Percentiles rank a stretch among this genome's conserved stretches.
Conservation (phyloP, 305 asterid species). For the Fraxinus floribunda region DNA sequence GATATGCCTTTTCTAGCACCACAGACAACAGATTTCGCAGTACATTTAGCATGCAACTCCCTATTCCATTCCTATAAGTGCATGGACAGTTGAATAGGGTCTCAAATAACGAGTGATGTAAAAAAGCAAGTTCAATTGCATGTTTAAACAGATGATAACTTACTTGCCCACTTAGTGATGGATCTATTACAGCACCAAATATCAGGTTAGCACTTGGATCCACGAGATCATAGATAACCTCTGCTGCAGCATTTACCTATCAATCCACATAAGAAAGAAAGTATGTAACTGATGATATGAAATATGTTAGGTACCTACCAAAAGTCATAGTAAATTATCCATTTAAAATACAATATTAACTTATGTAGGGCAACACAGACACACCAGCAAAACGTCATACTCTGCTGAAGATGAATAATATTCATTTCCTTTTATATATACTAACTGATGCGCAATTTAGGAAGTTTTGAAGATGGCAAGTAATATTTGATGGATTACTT, state of each 20-base stretch:
- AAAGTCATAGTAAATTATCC: background rate
- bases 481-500: background rate
- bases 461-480: background rate
- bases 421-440: background rate
- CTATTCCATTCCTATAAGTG: background rate
- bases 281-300: background rate
- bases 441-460: background rate
- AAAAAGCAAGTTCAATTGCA: background rate
- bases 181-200: constrained; percentile 84
- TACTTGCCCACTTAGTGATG: constrained; percentile 71
- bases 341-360: background rate
- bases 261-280: constrained; percentile 9
- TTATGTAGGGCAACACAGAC: background rate
- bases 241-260: constrained; percentile 97
- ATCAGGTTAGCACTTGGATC: constrained; percentile 97
- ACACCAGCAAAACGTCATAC: background rate
- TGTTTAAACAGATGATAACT: constrained; percentile 28
- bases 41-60: background rate
- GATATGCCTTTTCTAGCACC: background rate
- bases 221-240: constrained; percentile 96
- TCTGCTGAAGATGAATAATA: background rate
- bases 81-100: background rate
- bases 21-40: background rate
- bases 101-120: background rate
- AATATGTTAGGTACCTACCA: background rate